Conservation (phyloP, 345 rosid species). For the Eucalyptus sideroxylon region DNA sequence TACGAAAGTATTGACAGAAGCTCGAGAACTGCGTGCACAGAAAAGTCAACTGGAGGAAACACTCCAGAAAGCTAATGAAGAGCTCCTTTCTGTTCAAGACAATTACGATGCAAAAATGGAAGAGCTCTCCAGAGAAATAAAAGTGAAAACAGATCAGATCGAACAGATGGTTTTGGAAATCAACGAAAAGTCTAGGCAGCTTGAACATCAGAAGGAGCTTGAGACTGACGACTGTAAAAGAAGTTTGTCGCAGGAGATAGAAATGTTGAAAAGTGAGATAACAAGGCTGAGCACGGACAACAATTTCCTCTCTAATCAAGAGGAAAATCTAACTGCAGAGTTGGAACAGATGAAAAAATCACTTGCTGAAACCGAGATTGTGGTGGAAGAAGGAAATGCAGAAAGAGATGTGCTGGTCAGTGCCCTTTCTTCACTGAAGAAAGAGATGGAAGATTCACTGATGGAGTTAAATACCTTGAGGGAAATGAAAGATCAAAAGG, state of each 20-base stretch:
- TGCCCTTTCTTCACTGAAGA: neutral
- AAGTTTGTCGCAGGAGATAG: neutral
- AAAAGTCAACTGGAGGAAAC: conserved; percentile 17
- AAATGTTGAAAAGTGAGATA: neutral
- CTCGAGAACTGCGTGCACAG: conserved; percentile 8
- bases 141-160: conserved; percentile 2
- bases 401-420: neutral
- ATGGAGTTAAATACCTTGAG: neutral
- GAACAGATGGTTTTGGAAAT: conserved; percentile 3
- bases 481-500: neutral
- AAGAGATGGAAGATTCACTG: conserved; percentile 1
- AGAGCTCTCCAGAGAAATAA: conserved; percentile 5
- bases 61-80: conserved; percentile 15
- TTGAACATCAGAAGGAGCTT: conserved; percentile 4
- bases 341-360: neutral
- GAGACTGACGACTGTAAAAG: neutral
- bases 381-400: neutral
- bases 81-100: conserved; percentile 4
- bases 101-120: conserved; percentile 6
- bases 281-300: neutral
- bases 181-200: conserved; percentile 11
- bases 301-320: neutral
- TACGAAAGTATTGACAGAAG: conserved; percentile 18
- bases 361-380: neutral
- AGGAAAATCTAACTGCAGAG: neutral